Evolutionary conservation across 345 rosid genomes (phyloP).

Genomic region (Cochlearia excelsa): DNA sequence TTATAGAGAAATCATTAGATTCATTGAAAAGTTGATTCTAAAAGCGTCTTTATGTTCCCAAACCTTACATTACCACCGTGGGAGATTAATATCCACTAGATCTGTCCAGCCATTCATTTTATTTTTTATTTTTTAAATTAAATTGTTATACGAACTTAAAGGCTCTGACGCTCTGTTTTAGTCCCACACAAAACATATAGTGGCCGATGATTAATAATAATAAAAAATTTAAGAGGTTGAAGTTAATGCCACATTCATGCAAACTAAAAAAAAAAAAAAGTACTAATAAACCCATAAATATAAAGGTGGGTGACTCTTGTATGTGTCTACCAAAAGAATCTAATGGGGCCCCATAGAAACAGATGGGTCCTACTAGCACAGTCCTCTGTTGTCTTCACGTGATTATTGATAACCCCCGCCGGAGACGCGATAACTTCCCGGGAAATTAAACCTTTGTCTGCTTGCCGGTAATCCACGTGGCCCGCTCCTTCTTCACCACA

Average conservation of each 20-base stretch:
- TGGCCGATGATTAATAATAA: too few species aligned
- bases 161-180: neutral
- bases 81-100: slow-evolving; percentile 24
- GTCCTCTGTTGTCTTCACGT: slow-evolving; percentile 22
- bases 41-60: neutral
- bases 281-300: slow-evolving; percentile 5
- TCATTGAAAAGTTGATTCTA: slow-evolving; percentile 11
- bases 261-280: slow-evolving; percentile 11
- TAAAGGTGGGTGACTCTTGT: slow-evolving; percentile 31
- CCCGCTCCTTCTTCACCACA: slow-evolving; percentile 28
- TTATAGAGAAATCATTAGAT: slow-evolving; percentile 12
- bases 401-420: slow-evolving; percentile 21
- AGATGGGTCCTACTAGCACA: slow-evolving; percentile 1
- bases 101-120: neutral
- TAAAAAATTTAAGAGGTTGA: neutral
- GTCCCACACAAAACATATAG: too few species aligned
- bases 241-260: slow-evolving; percentile 32
- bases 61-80: slow-evolving; percentile 11
- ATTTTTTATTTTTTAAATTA: slow-evolving; percentile 5
- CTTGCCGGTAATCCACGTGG: slow-evolving; percentile 35
- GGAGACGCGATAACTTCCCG: slow-evolving; percentile 32
- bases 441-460: slow-evolving; percentile 33
- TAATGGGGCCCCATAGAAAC: neutral
- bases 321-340: slow-evolving; percentile 32
- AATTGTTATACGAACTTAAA: neutral